Conservation (phyloP, 2,329 filamentous ascomycete genomes). For the Trichophaea hybrida region DNA sequence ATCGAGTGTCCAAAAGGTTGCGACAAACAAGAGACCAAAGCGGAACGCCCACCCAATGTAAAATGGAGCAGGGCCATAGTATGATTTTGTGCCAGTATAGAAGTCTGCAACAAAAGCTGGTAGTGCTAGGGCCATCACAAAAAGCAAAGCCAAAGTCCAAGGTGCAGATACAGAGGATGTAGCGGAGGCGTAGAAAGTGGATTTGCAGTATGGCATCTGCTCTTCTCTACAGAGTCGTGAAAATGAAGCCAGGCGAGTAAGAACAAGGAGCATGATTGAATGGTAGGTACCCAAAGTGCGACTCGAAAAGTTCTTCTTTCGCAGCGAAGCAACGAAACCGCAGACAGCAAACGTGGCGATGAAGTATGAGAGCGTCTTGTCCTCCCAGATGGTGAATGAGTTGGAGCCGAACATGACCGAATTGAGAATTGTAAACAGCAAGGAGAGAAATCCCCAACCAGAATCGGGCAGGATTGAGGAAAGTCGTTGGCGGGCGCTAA, state of each 20-base stretch:
- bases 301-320: slow-evolving; percentile 51
- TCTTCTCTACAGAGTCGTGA: slow-evolving; percentile 92
- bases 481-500: slow-evolving; percentile 32
- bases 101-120: slow-evolving; percentile 67
- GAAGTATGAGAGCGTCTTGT: slow-evolving; percentile 85
- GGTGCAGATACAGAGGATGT: slow-evolving; percentile 82
- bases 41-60: slow-evolving; percentile 78
- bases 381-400: slow-evolving; percentile 98
- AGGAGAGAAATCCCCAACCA: slow-evolving; percentile 76
- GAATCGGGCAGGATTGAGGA: slow-evolving; percentile 50
- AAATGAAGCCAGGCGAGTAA: slow-evolving; percentile 67
- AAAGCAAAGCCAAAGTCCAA: slow-evolving; percentile 76
- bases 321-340: slow-evolving; percentile 59
- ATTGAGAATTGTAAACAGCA: slow-evolving; percentile 68
- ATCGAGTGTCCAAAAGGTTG: slow-evolving; percentile 77
- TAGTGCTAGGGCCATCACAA: slow-evolving; percentile 54
- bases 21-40: slow-evolving; percentile 57
- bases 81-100: slow-evolving; percentile 67
- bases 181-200: slow-evolving; percentile 86
- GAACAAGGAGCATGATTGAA: slow-evolving; percentile 63
- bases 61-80: slow-evolving; percentile 67
- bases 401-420: slow-evolving; percentile 94
- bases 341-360: slow-evolving; percentile 71
- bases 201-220: slow-evolving; percentile 92
- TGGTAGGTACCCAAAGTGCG: slow-evolving; percentile 69